Evolutionary conservation across 495 filamentous ascomycete species (phyloP), one percentile per base, ranked within the genome.

Genomic region (Choiromyces venosus): DNA sequence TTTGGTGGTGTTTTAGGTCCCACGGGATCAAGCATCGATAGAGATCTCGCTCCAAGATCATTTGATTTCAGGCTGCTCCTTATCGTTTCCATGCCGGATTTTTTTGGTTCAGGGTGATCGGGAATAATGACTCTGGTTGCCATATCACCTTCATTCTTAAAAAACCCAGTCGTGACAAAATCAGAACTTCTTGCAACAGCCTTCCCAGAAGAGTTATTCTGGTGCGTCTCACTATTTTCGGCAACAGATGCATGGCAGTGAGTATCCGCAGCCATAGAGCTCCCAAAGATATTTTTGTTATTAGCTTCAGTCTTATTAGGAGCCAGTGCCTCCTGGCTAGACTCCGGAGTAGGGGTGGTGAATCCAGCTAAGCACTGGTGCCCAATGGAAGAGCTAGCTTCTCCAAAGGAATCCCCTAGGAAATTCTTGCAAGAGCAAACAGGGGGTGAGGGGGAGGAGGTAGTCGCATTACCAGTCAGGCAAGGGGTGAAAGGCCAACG

Each of bases 401-500:
- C 71, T 40, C 76, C 75, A 40, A 70, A 73, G 61, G 70, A 76
- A 33, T 69, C 67, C 46, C 66, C 64, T 33, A 75, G 70, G 39
- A 74, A 75, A 79, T 79, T 79, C 29, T 69, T 74, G 25, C 73
- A 66, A 37, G 71, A 74, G 40, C 52, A 65, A 33, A 37, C 72
- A 64, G 73, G 68, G 69, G 79, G 74, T 9, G 78, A 76, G 36
- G 71, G 69, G 35, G 79, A 25, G 64, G 75, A 73, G 37, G 33
- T 37, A 66, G 74, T 67, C 39, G 64, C 70, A 56, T 66, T 68
- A 4, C 75, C 72, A 67, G 74, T 67, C 38, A 73, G 72, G 42
- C 76, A 77, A 39, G 75, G 69, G 46, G 75, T 72, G 66, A 80
- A 80, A 4, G 79, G 79, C 79, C 79, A 80, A 46, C 78, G 75